Conservation (phyloP, 805 yeast genomes). For the Kazachstania taianensis region DNA sequence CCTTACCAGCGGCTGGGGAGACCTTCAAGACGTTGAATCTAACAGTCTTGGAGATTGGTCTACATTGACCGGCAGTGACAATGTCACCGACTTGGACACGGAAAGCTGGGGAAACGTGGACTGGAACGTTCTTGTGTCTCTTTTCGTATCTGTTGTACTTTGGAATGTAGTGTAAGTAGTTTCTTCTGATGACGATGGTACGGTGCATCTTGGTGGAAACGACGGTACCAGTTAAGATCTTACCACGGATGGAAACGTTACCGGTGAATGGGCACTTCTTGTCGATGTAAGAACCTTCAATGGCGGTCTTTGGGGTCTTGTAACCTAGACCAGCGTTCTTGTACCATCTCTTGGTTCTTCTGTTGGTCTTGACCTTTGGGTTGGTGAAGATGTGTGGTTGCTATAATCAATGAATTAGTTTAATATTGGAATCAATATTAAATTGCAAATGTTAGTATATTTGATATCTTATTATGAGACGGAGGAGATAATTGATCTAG, state of each 20-base stretch:
- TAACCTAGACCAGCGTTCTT: constrained; percentile 99
- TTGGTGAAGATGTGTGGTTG: constrained; percentile 99
- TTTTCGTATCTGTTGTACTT: constrained; percentile 99
- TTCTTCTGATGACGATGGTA: constrained; percentile 99
- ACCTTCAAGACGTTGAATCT: constrained; percentile 99
- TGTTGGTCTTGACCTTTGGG: constrained; percentile 98
- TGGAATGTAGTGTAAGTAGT: constrained; percentile 98
- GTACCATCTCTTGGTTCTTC: constrained; percentile 99
- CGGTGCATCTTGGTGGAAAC: constrained; percentile 99
- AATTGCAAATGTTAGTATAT: constrained; percentile 6
- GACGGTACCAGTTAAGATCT: constrained; percentile 98
- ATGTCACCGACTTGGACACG: constrained; percentile 98
- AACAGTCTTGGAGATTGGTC: constrained; percentile 99
- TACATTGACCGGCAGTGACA: constrained; percentile 99
- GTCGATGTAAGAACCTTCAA: constrained; percentile 98
- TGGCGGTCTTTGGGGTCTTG: constrained; percentile 99
- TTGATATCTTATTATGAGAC: background rate
- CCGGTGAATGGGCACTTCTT: constrained; percentile 99
- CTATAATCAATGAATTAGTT: constrained; percentile 33
- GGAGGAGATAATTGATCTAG: no score
- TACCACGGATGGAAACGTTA: constrained; percentile 96
- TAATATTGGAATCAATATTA: no score
- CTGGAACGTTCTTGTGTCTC: constrained; percentile 99
- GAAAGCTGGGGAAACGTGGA: constrained; percentile 99
- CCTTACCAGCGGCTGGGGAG: constrained; percentile 75